Percentiles rank a stretch among this genome's conserved stretches.
phyloP scores from a whole-genome alignment of 2,329 filamentous ascomycete genomes.

The Colletotrichum tamarilloi region DNA sequence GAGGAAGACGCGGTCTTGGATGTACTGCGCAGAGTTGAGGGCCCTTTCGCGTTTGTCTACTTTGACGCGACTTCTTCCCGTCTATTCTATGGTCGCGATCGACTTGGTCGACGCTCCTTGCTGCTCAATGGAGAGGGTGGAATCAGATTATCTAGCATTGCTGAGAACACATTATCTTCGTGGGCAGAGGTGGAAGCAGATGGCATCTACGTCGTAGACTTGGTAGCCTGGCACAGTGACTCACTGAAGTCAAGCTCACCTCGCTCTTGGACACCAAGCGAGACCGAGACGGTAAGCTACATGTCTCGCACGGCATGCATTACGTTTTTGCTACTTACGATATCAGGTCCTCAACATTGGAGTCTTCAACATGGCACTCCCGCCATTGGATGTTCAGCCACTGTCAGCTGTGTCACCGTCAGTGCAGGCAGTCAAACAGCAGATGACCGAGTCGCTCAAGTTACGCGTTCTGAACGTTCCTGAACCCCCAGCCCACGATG shows the following conservation, averaged over 20 bases:
- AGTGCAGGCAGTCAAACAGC: slow-evolving; percentile 63
- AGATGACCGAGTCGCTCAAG: slow-evolving; percentile 70
- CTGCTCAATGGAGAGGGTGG: slow-evolving; percentile 64
- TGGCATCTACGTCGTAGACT: slow-evolving; percentile 78
- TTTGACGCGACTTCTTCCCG: slow-evolving; percentile 71
- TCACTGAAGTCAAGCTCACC: not conserved
- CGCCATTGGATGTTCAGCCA: slow-evolving; percentile 44
- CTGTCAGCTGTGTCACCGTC: slow-evolving; percentile 53
- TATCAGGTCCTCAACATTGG: slow-evolving; percentile 65
- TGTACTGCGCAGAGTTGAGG: slow-evolving; percentile 72
- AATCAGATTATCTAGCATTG: slow-evolving; percentile 78
- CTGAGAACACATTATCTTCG: slow-evolving; percentile 59
- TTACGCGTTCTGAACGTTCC: slow-evolving; percentile 76
- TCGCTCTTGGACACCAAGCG: slow-evolving; percentile 45
- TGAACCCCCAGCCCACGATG: slow-evolving; percentile 54
- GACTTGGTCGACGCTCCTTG: slow-evolving; percentile 86
- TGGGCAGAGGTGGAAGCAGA: slow-evolving; percentile 89
- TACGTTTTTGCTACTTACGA: slow-evolving; percentile 54
- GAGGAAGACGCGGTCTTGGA: slow-evolving; percentile 54
- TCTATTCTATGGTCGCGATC: slow-evolving; percentile 88
- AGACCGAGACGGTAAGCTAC: slow-evolving; percentile 59
- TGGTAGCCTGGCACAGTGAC: slow-evolving; percentile 47
- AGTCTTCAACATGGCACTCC: slow-evolving; percentile 60
- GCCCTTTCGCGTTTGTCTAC: slow-evolving; percentile 92
- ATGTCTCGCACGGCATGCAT: slow-evolving; percentile 4